Evolutionary conservation across 2,329 filamentous ascomycete genomes (phyloP).

Genomic region (Venturia pyrina): DNA sequence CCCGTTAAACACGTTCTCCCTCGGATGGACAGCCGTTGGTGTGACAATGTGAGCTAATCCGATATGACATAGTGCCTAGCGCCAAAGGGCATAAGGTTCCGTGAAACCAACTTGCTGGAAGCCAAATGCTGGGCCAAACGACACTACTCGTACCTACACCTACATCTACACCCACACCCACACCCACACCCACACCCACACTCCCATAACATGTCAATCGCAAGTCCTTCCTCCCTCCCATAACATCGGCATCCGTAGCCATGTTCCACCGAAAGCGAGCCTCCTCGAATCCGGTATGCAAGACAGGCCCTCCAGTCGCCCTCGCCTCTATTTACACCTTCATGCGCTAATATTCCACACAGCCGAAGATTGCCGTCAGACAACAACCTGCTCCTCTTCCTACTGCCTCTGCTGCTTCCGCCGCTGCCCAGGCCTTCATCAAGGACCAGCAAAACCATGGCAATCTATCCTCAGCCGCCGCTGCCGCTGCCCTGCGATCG

Average conservation of each 20-base stretch:
- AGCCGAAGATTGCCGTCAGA: slow-evolving; percentile 6
- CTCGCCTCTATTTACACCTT: background rate
- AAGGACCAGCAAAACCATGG: slow-evolving; percentile 53
- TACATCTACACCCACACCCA: background rate
- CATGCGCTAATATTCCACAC: background rate
- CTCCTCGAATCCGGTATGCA: background rate
- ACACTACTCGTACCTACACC: no score
- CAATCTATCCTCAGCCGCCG: slow-evolving; percentile 70
- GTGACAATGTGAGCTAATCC: no score
- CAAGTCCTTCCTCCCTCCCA: background rate
- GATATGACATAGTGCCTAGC: background rate
- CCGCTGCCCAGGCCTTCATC: slow-evolving; percentile 72
- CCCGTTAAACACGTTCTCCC: background rate
- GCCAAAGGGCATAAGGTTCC: background rate
- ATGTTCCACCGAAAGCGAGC: slow-evolving; percentile 2
- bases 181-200: background rate
- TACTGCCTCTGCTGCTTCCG: slow-evolving; percentile 65
- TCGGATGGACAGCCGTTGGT: background rate
- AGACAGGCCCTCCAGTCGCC: background rate
- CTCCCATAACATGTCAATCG: background rate
- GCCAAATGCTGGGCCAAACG: no score
- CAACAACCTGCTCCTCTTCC: slow-evolving; percentile 34
- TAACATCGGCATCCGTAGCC: background rate
- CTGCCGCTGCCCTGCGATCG: slow-evolving; percentile 72
- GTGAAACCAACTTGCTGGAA: background rate